Evolutionary conservation across 352 stramenopile genomes (phyloP).

Genomic region (Lagenidium giganteum): DNA sequence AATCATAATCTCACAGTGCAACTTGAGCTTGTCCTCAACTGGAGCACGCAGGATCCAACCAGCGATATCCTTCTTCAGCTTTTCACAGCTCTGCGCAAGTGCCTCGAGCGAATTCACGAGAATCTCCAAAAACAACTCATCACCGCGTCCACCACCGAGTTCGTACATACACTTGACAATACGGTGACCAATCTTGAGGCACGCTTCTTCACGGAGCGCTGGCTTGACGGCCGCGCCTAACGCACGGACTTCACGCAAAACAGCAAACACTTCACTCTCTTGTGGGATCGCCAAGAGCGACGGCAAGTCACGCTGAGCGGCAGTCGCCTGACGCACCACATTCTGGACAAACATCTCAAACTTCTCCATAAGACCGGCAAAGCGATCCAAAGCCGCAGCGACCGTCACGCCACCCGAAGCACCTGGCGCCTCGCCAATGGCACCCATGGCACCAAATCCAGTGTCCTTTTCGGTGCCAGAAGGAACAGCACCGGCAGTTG

Average conservation of each 20-base stretch:
- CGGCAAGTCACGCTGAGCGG: slow-evolving; percentile 70
- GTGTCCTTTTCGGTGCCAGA: slow-evolving; percentile 40
- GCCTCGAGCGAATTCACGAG: slow-evolving; percentile 93
- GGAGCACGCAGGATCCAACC: slow-evolving; percentile 93
- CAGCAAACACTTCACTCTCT: slow-evolving; percentile 81
- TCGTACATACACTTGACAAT: slow-evolving; percentile 99
- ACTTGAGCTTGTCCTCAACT: slow-evolving; percentile 92
- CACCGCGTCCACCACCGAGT: slow-evolving; percentile 71
- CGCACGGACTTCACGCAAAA: slow-evolving; percentile 74
- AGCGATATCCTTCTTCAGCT: slow-evolving; percentile 92
- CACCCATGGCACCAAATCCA: slow-evolving; percentile 2
- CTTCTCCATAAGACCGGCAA: slow-evolving; percentile 80
- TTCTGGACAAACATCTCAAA: slow-evolving; percentile 88
- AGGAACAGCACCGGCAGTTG: slow-evolving; percentile 16
- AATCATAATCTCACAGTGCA: slow-evolving; percentile 95
- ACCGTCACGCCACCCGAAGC: slow-evolving; percentile 53
- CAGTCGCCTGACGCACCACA: slow-evolving; percentile 65
- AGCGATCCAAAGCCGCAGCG: slow-evolving; percentile 67
- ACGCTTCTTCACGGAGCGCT: slow-evolving; percentile 83
- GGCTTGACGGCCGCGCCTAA: slow-evolving; percentile 74
- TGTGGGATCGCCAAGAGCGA: slow-evolving; percentile 59
- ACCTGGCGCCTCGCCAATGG: slow-evolving; percentile 5
- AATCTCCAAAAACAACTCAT: slow-evolving; percentile 94
- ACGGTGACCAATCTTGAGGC: slow-evolving; percentile 93
- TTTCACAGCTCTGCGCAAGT: slow-evolving; percentile 88